Evolutionary conservation across 2,329 filamentous ascomycete species (phyloP), one percentile per base, ranked within the genome.

Genomic region (Macrophomina phaseolina): DNA sequence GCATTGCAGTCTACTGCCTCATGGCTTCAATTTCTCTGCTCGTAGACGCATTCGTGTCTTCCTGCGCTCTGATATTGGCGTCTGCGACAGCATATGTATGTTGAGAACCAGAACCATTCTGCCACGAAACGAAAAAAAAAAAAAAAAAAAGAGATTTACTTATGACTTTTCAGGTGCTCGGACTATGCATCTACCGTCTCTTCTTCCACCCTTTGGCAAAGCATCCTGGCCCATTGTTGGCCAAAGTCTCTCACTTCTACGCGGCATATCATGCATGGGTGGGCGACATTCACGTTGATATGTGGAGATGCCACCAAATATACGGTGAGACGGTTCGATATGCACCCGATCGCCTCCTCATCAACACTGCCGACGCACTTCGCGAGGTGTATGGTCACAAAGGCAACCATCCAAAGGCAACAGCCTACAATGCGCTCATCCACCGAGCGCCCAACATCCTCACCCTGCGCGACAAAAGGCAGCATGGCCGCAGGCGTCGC

Each of bases 261-360:
- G 40, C 40, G 0, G 74, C 78, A 36, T 94, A 91, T 76, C 89
- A 93, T 71, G 90, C 90, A 56, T 91, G 89, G 79, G 89, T 87
- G 73, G 91, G 91, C 63, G 89, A 91, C 70, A 85, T 91, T 1
- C 91, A 94, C 74, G 84, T 94, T 18, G 87, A 91, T 73, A 89
- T 93, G 73, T 89, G 89, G 81, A 83, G 85, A 36, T 82, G 90
- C 71, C 92, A 96, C 76, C 81, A 89, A 71, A 84, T 85, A 74
- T 93, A 96, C 73, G 91, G 91, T 81, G 77, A 53, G 34, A 77
- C 88, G 61, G 90, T 94, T n/a, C 90, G 92, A 34, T 91, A 90
- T 70, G 91, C 90, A 0, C 92, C 92, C 52, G 92, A 93, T 77
- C 87, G 87, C 68, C 81, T 97, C 49, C 92, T 89, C 0, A 87